Base-by-base conservation (phyloP, 495 filamentous ascomycete species). In the Saxophila tyrrhenica region DNA sequence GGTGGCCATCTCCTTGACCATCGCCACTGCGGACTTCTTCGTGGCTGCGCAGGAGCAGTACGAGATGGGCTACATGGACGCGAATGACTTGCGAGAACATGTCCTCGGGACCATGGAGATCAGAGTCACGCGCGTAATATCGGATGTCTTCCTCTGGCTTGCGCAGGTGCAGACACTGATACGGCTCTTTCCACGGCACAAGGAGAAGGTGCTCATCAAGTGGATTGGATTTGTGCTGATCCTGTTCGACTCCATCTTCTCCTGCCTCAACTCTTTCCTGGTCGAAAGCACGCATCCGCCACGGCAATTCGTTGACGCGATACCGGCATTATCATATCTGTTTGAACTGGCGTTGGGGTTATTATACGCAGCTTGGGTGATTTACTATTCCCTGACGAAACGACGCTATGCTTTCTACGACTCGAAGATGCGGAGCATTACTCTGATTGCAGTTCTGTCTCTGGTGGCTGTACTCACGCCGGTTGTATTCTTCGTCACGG, bases 131-230 rank as follows among this genome's bases (percentile, higher is more conserved):
- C 83, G 88, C 55, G 79, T 96, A 54, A 86, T 98, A 48, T 95
- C 89, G 2, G 88, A 94, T 65, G 86, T 90, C 0, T 96, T 95
- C 62, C 77, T 98, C 11, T 98, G 92, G 92, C 80, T 97, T 51
- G 92, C 92, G 0, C 92, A 98, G 69, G 90, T 94, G 0, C 92
- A 98, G 67, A 98, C 92, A 0, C 72, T 98, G 46, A 95, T 98
- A 63, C 82, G 92, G 46, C 72, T 98, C 0, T 98, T 98, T 63
- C 94, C 94, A 17, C 85, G 92, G 23, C 89, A 96, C 62, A 89
- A 94, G 58, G 92, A 98, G 67, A 97, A 96, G 69, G 80, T 97
- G 20, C 85, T 96, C 64, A 98, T 98, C 71, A 97, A 96, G 70
- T 98, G 92, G 92, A 85, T 88, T 9, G 92, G 89, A 1, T 95